Base-by-base conservation (phyloP, 192 early-diverging fungal genomes). In the Gamsiella multidivaricata region DNA sequence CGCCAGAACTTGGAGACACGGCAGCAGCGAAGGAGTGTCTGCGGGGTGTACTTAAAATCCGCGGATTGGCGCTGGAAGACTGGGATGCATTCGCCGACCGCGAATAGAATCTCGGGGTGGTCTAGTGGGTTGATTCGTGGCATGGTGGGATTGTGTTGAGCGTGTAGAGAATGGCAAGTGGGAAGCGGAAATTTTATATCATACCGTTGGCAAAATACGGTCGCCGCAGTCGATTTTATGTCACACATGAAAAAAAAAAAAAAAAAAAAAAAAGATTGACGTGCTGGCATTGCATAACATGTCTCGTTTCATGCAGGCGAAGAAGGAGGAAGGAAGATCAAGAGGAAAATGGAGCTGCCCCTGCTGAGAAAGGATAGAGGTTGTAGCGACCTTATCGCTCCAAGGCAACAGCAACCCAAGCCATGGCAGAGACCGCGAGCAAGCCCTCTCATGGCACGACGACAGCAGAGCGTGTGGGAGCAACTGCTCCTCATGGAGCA, bases 141-240 rank as follows among this genome's bases (percentile, higher is more conserved):
- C 33, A 59, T 37, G 39, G 25, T 42, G 23, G 15, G 29, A 9
- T 3, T 54, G 8, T 34, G 3, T 51, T 49, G 12, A 26, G 32
- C 37, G 61, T 23, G 17, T 36, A 8, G 26, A 0, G 20, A 33
- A 32, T 5, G 18, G 0, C 29, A 20, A 29, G 8, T 33, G 36
- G 18, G 28, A 23, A 36, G 20, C 42, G 18, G 32, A n/a, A 54
- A 29, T n/a, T n/a, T n/a, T n/a, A n/a, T n/a, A n/a, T n/a, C n/a
- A n/a, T n/a, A n/a, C n/a, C n/a, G n/a, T n/a, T 12, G 31, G 3
- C 29, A 56, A 25, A 20, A 56, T 23, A 56, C 23, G 1, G 54
- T 56, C 31, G 49, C 97, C 97, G 65, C 90, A 91, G 81, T 98
- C 97, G 75, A 97, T 97, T 69, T 97, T 81, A 10, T 95, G 87